Evolutionary conservation across 129 eudicot genomes (phyloP), one percentile per base, ranked within the genome.

Genomic region (Artemisia argyi): DNA sequence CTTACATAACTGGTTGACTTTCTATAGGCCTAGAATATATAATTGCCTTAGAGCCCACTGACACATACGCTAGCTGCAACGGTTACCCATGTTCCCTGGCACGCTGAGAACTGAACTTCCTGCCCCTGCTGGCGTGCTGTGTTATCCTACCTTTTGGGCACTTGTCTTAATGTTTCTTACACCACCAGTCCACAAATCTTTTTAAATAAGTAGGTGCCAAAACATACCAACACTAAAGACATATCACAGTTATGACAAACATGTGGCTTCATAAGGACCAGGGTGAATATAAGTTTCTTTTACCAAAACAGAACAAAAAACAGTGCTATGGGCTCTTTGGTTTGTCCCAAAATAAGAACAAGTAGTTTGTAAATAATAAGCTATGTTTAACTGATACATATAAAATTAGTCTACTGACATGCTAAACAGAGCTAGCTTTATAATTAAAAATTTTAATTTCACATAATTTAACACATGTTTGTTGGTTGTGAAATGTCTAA

Each of bases 381-480:
- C 30, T 69, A 32, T n/a, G 49, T 69, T 32, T 30, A 53, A 11
- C 16, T 19, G 17, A 54, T 55, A 69, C 51, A 17, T 54, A 54
- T 35, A 32, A 49, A 64, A 8, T 69, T 16, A 35, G 32, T 18
- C 32, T 58, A 58, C 32, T 58, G 39, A 12, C 32, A 51, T 32
- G 51, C 49, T 30, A 48, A 69, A 28, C 3, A 30, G 12, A 49
- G 46, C 59, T 67, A 15, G 16, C 1, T 28, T 60, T 30, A 26
- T 14, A 59, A 7, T 24, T n/a, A 47, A 48, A 26, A 19, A 63
- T 50, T 32, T 51, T 19, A 5, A 14, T 50, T 7, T 39, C 12
- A 5, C 61, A 39, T 61, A 61, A 49, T 51, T 30, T 30, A 62
- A 62, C 52, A 35, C 56, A 7, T 52, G 17, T 32, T 73, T 73